Evolutionary conservation across 345 rosid species (phyloP), one percentile per base, ranked within the genome.

Genomic region (Microthlaspi erraticum): DNA sequence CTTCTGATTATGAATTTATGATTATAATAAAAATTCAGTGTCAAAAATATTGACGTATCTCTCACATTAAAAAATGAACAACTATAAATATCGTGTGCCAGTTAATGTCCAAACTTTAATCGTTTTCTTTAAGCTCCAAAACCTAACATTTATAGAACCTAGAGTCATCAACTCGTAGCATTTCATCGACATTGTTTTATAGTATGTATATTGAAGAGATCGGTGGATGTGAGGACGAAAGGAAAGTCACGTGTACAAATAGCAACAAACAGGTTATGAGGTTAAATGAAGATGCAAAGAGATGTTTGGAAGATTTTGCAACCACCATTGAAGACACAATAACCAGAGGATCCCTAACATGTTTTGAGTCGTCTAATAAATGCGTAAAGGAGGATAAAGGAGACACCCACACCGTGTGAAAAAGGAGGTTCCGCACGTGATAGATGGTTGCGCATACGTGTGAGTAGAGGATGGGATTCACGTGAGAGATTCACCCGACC

Each of bases 381-480:
- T 73, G 70, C 52, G 43, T 56, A 73, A 56, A 72, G 65, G 71
- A 64, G 32, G 59, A 37, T 55, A 55, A 72, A 73, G 43, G 43
- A 14, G 20, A 55, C 34, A 64, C 10, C 10, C 18, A 73, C 71
- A 45, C 59, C 59, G 64, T 46, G 59, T 13, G 36, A 64, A 73
- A 72, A 64, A 64, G 71, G 68, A 64, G 65, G 59, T 23, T 64
- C 52, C 53, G 51, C 65, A 65, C 77, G 77, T 65, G 77, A 65
- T 57, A 5, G 53, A 73, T 73, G 66, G 72, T 65, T 65, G 72
- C 49, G 60, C 73, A 77, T 64, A 74, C 84, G 84, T 79, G 81
- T 76, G 83, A 73, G 65, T 32, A 17, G 72, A 68, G 60, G 73
- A 77, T 76, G 83, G 78, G 87, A 78, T 71, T 86, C 92, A 86